Base-by-base conservation (phyloP, 2,329 filamentous ascomycete genomes). In the Trichoderma guizhouense region DNA sequence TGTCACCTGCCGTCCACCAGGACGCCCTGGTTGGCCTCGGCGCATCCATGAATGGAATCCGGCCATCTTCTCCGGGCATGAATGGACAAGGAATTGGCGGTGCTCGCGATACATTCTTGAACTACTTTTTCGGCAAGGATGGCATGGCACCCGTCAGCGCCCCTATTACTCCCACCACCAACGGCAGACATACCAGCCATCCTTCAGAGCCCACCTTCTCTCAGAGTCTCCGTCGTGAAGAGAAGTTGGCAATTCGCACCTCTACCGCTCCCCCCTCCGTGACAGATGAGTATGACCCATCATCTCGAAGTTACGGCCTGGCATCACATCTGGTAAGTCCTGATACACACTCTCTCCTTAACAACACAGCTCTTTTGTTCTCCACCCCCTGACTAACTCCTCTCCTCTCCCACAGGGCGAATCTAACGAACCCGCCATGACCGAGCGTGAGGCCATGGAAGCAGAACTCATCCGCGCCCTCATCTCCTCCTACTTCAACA, bases 111-210 rank as follows among this genome's bases (percentile, higher is more conserved):
- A 97, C 94, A 0, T 99, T 99, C 85, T 83, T 99, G 74, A 98
- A 95, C 83, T 99, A 99, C 83, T 99, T 99, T 83, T 99, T 99
- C 78, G 95, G 96, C 77, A 98, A 99, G 80, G 96, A 99, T 73
- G 93, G 93, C 61, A 86, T 88, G 30, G 77, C 78, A 51, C 76
- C 77, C 5, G 72, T 70, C 83, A 85, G 51, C 36, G 32, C 72
- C 78, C 84, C 72, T 78, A 84, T 79, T 5, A 76, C 75, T 71
- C 75, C 77, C 15, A 66, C 74, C 7, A 73, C 76, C 61, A 76
- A 79, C 69, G 75, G 76, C 69, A 87, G 94, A 75, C 93, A 97
- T 79, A 90, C 93, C 64, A 94, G 89, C 83, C 92, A 97, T 79
- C 88, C 89, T 72, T 87, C 88, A 30, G 95, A 98, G 81, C 91